Conservation (phyloP, 495 filamentous ascomycete species). For the Oleoguttula mirabilis region DNA sequence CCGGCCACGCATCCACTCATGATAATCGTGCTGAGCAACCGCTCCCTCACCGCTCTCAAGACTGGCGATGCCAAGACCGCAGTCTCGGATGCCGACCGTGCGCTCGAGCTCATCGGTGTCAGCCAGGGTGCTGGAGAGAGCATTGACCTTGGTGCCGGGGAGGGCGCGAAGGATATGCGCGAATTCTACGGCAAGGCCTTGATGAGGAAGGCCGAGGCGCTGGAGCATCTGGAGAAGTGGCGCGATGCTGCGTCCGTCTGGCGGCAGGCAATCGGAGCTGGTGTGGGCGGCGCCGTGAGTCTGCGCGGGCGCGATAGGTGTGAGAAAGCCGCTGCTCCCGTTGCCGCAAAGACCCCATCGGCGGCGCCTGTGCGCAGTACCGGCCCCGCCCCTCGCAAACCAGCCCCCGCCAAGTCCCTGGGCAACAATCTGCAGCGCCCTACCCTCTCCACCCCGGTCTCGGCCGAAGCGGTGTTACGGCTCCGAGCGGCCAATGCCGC, state of each 20-base stretch:
- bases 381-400: constrained; percentile 15
- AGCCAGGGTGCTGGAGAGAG: constrained; percentile 64
- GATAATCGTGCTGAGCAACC: constrained; percentile 82
- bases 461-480: constrained; percentile 56
- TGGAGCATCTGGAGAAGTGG: constrained; percentile 95
- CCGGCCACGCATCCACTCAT: constrained; percentile 72
- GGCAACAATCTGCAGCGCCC: constrained; percentile 19
- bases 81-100: constrained; percentile 68
- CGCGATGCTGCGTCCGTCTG: constrained; percentile 65
- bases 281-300: constrained; percentile 69
- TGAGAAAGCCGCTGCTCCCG: constrained; percentile 61
- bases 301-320: constrained; percentile 81
- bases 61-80: constrained; percentile 79
- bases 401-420: constrained; percentile 18
- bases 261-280: constrained; percentile 69
- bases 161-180: constrained; percentile 71
- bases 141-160: constrained; percentile 53
- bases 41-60: constrained; percentile 76
- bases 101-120: constrained; percentile 68
- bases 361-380: background rate
- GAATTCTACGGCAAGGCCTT: constrained; percentile 87
- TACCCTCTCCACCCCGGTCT: constrained; percentile 26
- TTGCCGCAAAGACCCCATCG: background rate
- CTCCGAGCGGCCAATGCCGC: constrained; percentile 72
- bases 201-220: constrained; percentile 84